Conservation (phyloP, 306 rosid species). For the Rosa chinensis region DNA sequence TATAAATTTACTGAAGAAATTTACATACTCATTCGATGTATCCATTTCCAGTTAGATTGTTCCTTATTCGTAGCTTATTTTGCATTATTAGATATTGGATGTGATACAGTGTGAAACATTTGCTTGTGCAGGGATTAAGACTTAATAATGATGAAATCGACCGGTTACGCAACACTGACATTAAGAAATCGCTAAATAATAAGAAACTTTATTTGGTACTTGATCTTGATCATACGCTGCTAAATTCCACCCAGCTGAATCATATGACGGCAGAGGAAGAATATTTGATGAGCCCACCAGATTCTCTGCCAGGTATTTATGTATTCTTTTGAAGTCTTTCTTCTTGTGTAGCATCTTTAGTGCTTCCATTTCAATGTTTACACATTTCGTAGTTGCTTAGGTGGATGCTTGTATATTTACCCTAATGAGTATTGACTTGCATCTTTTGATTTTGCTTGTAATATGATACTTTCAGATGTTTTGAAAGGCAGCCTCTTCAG, state of each 20-base stretch:
- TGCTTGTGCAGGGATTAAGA: slow-evolving; percentile 63
- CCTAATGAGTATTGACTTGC: not conserved
- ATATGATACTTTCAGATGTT: slow-evolving; percentile 44
- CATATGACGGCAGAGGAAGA: slow-evolving; percentile 60
- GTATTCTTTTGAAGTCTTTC: slow-evolving; percentile 14
- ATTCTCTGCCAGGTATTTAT: slow-evolving; percentile 59
- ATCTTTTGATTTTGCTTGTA: slow-evolving; percentile 21
- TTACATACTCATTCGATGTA: no score
- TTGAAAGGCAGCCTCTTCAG: slow-evolving; percentile 69
- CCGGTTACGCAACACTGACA: slow-evolving; percentile 61
- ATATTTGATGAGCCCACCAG: slow-evolving; percentile 55
- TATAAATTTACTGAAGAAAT: not conserved
- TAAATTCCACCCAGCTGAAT: slow-evolving; percentile 63
- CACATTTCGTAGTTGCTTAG: not conserved
- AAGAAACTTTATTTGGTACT: slow-evolving; percentile 79
- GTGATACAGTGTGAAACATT: not conserved
- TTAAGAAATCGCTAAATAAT: slow-evolving; percentile 51
- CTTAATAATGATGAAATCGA: slow-evolving; percentile 72
- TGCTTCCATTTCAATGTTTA: not conserved
- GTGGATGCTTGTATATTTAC: not conserved
- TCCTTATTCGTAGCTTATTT: not conserved
- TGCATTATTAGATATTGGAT: not conserved
- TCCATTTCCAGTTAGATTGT: no score
- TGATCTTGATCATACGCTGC: slow-evolving; percentile 86
- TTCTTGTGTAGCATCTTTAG: not conserved